Conservation (phyloP, 805 yeast genomes). For the Candida morakotiae region DNA sequence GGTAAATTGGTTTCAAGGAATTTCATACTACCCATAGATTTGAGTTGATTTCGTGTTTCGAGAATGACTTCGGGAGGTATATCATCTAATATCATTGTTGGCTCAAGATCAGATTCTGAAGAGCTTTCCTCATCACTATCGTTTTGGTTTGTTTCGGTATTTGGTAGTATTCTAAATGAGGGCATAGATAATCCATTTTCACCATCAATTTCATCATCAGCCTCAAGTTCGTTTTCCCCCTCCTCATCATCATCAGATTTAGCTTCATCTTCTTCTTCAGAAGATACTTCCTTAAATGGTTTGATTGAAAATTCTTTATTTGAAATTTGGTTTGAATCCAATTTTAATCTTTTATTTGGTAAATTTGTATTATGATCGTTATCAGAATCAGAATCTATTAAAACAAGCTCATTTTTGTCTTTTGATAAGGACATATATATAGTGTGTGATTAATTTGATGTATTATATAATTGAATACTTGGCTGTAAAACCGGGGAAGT, state of each 20-base stretch:
- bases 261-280: slow-evolving; percentile 1
- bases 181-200: slow-evolving; percentile 6
- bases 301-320: not conserved
- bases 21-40: slow-evolving; percentile 52
- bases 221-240: slow-evolving; percentile 1
- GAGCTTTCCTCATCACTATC: not conserved
- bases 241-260: slow-evolving; percentile 1
- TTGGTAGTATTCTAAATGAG: slow-evolving; percentile 3
- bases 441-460: not conserved
- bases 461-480: no score
- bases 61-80: slow-evolving; percentile 11
- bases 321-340: not conserved
- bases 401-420: slow-evolving; percentile 17
- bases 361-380: not conserved
- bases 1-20: slow-evolving; percentile 65
- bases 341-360: slow-evolving; percentile 8
- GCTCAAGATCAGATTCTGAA: slow-evolving; percentile 11
- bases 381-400: slow-evolving; percentile 22
- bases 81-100: slow-evolving; percentile 6
- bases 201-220: slow-evolving; percentile 1
- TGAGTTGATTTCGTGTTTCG: slow-evolving; percentile 44
- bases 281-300: slow-evolving; percentile 8
- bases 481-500: no score
- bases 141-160: not conserved
- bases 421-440: slow-evolving; percentile 3